Base-by-base conservation (phyloP, 1,139 yeast species). In the Tardiomyces depauwii region DNA sequence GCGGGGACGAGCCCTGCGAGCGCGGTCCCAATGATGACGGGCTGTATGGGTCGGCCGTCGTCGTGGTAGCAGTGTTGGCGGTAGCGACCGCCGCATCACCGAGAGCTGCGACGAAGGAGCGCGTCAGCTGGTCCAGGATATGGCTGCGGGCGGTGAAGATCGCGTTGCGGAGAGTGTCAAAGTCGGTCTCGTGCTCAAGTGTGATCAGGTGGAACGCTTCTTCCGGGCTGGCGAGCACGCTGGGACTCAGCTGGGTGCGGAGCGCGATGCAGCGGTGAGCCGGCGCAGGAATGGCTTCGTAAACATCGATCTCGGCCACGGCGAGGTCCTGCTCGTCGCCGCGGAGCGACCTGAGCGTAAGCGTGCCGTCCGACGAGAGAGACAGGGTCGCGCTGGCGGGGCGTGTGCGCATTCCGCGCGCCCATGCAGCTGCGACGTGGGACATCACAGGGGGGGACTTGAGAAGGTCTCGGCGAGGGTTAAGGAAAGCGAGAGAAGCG, bases 391-490 rank as follows among this genome's bases (percentile, higher is more conserved):
- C 36, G 16, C 16, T 14, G 5, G 16, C 16, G 36, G 36, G 36
- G 16, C 36, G 36, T 13, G 36, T 30, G n/a, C 36, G 36, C 21
- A 41, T 18, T 16, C 43, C 42, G 13, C 42, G 40, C 12, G 41
- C 19, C 46, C 46, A 44, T 5, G 38, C 28, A 13, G 14, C n/a
- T 14, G 42, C 27, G 13, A 41, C 25, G 2, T 44, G 45, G 13
- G 18, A 18, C 14, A 52, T 18, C 21, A 40, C 44, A 6, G 54
- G 54, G 7, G 51, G 51, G 10, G 44, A 23, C 23, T 54, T 55
- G 39, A 61, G 45, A 47, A 63, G 52, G 48, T 62, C 66, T 4
- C 66, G 54, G 2, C 66, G 57, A 2, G 66, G 65, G 25, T 55
- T 57, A 19, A 63, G 51, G 23, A 57, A 58, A 18, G 66, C 66